phyloP scores from a whole-genome alignment of 2,329 filamentous ascomycete genomes.

The Amphichorda felina region DNA sequence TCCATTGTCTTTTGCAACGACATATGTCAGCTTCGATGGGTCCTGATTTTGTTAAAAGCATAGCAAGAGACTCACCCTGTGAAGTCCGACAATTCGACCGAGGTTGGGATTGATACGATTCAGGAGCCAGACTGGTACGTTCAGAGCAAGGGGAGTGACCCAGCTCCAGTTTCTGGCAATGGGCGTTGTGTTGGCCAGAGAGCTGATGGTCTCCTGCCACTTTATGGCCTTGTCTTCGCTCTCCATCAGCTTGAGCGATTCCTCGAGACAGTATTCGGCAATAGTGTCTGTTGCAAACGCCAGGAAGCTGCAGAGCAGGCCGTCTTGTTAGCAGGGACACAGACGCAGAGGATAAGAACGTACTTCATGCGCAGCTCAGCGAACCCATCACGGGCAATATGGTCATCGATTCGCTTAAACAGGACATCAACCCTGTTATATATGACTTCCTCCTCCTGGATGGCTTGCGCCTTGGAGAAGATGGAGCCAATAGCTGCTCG shows the following conservation, averaged over 20 bases:
- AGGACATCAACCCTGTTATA: slow-evolving; percentile 3
- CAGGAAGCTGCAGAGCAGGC: not conserved
- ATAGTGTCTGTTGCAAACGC: slow-evolving; percentile 2
- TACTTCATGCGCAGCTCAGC: slow-evolving; percentile 2
- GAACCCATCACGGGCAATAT: slow-evolving; percentile 1
- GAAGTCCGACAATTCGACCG: not conserved
- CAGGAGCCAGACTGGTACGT: not conserved
- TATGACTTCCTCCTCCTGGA: not conserved
- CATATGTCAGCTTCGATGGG: too few relatives aligned
- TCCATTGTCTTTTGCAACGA: not conserved
- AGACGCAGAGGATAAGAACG: too few relatives aligned
- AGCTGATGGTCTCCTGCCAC: slow-evolving; percentile 1
- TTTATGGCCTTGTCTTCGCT: not conserved
- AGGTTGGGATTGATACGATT: not conserved
- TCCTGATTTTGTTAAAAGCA: too few relatives aligned
- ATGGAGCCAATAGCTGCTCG: not conserved
- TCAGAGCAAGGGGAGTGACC: slow-evolving; percentile 1
- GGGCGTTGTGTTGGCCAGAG: slow-evolving; percentile 1
- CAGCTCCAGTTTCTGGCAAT: slow-evolving; percentile 2
- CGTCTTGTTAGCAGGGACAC: not conserved
- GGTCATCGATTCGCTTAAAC: not conserved
- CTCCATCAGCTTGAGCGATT: not conserved
- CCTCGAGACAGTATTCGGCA: slow-evolving; percentile 1
- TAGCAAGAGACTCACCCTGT: not conserved
- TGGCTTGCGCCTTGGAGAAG: slow-evolving; percentile 2